phyloP scores from a whole-genome alignment of 768 basidiomycete species.

The Sarcodon sp. region DNA sequence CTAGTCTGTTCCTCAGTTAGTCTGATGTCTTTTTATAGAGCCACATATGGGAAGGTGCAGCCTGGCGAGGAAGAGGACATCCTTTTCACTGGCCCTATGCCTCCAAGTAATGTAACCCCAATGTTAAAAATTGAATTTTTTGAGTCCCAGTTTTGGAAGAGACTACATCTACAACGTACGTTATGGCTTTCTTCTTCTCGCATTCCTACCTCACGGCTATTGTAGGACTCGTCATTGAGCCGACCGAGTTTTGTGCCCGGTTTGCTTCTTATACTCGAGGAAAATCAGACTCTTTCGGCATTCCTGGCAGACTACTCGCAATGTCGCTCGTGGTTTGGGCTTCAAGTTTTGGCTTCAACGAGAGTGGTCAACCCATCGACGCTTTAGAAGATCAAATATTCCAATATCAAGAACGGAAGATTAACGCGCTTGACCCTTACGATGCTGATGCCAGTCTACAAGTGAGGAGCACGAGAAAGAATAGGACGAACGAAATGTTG shows the following conservation, averaged over 20 bases:
- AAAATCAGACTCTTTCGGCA: conserved; percentile 39
- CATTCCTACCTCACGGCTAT: background rate
- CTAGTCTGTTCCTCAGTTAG: conserved; percentile 2
- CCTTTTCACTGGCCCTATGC: conserved; percentile 19
- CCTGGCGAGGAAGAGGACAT: conserved; percentile 23
- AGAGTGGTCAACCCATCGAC: conserved; percentile 40
- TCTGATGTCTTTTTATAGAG: conserved; percentile 26
- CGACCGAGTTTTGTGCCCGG: conserved; percentile 64
- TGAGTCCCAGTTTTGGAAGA: conserved; percentile 70
- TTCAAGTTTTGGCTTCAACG: conserved; percentile 78
- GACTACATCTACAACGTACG: conserved; percentile 79
- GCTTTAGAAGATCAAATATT: conserved; percentile 19
- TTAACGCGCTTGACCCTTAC: background rate
- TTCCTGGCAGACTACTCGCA: conserved; percentile 64
- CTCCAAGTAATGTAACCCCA: conserved; percentile 48
- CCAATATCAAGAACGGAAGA: conserved; percentile 7
- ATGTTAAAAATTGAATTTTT: conserved; percentile 72
- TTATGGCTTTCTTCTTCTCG: conserved; percentile 5
- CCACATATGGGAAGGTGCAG: conserved; percentile 64
- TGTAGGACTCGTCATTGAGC: conserved; percentile 77
- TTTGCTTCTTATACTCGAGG: conserved; percentile 57
- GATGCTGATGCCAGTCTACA: background rate
- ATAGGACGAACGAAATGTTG: conserved; percentile 54
- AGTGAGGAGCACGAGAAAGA: conserved; percentile 21
- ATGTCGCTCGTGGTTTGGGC: conserved; percentile 85